Evolutionary conservation across 306 rosid species (phyloP).

Genomic region (Cicer pinnatifidum): DNA sequence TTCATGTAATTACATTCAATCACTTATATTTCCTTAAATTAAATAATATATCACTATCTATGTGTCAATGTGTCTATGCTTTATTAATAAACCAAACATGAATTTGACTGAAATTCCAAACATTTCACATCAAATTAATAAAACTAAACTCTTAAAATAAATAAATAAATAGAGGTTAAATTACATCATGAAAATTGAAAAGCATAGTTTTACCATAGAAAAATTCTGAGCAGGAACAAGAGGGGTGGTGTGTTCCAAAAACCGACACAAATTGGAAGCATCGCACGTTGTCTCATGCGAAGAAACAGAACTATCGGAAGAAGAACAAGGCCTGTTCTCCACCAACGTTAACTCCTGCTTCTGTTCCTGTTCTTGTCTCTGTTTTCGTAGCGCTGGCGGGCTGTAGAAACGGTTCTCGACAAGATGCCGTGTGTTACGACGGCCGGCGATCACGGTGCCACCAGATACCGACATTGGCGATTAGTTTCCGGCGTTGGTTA

Average conservation of each 20-base stretch:
- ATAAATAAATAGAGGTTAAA: not conserved
- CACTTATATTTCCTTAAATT: too few species aligned
- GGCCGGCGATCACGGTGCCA: conserved; percentile 53
- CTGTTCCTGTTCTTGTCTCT: conserved; percentile 45
- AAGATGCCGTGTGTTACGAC: conserved; percentile 33
- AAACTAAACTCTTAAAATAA: not conserved
- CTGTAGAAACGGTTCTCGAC: conserved; percentile 70
- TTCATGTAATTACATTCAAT: too few species aligned
- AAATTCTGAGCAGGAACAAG: conserved; percentile 58
- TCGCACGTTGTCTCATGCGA: conserved; percentile 43
- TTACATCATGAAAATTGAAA: conserved; percentile 19
- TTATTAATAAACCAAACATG: not conserved
- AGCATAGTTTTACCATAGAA: conserved; percentile 53
- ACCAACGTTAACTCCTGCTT: conserved; percentile 28
- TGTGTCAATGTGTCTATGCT: too few species aligned
- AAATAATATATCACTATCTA: too few species aligned
- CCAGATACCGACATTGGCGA: conserved; percentile 63
- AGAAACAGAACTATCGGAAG: conserved; percentile 59
- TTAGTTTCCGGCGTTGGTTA: not conserved
- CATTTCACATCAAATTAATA: not conserved
- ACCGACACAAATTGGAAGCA: conserved; percentile 72
- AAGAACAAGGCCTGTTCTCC: conserved; percentile 49
- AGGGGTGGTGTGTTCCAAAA: conserved; percentile 65
- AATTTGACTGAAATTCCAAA: not conserved
- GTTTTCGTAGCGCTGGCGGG: conserved; percentile 70